A percentile compares a stretch with the other conserved stretches of the same genome.
phyloP scores from a whole-genome alignment of 805 yeast genomes.

The Spathaspora boniae region DNA sequence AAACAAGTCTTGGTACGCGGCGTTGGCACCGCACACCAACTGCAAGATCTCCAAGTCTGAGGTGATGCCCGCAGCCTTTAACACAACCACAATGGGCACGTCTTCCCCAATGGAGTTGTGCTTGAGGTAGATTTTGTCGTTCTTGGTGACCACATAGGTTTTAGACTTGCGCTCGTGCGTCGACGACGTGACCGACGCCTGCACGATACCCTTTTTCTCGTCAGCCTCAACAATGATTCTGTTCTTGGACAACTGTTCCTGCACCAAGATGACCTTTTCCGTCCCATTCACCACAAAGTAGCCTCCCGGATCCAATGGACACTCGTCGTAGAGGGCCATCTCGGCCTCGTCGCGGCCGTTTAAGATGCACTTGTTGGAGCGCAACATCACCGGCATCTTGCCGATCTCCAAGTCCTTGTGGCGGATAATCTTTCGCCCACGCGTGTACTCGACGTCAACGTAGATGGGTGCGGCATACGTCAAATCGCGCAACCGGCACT shows the following conservation, averaged over 20 bases:
- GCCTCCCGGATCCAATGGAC: slow-evolving; percentile 99
- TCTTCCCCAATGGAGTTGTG: slow-evolving; percentile 96
- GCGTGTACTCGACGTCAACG: slow-evolving; percentile 95
- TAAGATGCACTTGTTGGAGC: slow-evolving; percentile 87
- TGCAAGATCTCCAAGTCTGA: slow-evolving; percentile 93
- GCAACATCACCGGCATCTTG: slow-evolving; percentile 97
- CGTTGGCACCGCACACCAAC: slow-evolving; percentile 86
- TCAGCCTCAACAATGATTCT: slow-evolving; percentile 98
- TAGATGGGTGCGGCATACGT: slow-evolving; percentile 94
- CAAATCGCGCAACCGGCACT: slow-evolving; percentile 89
- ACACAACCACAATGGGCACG: slow-evolving; percentile 85
- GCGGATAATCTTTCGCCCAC: slow-evolving; percentile 89
- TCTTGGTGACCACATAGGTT: slow-evolving; percentile 91
- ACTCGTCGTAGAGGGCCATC: slow-evolving; percentile 88
- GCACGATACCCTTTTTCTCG: slow-evolving; percentile 88
- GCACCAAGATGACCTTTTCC: slow-evolving; percentile 93
- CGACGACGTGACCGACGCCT: slow-evolving; percentile 96
- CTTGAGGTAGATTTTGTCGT: slow-evolving; percentile 83
- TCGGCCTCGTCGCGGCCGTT: slow-evolving; percentile 71
- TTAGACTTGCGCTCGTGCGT: slow-evolving; percentile 98
- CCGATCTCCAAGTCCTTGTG: slow-evolving; percentile 92
- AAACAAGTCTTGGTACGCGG: slow-evolving; percentile 86
- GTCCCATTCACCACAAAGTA: slow-evolving; percentile 97
- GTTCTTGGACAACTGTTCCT: slow-evolving; percentile 94
- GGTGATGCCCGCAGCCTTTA: slow-evolving; percentile 92